A percentile compares a stretch with the other conserved stretches of the same genome.
phyloP scores from a whole-genome alignment of 2,329 filamentous ascomycete species.

The Myriosclerotinia scirpicola region DNA sequence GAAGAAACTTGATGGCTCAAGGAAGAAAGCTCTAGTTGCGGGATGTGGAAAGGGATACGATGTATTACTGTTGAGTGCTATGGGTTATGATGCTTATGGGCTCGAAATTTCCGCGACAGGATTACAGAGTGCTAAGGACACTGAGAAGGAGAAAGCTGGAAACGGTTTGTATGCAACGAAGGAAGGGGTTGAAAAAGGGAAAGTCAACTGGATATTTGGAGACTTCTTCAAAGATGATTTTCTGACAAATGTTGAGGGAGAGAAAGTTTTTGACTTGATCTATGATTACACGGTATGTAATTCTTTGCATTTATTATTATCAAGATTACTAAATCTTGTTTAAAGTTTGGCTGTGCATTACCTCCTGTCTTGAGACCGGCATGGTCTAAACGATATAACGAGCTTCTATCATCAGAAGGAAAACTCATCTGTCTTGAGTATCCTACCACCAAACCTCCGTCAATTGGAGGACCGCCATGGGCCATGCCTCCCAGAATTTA shows the following conservation, averaged over 20 bases:
- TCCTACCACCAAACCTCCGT: conserved; percentile 68
- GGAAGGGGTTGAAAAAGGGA: conserved; percentile 50
- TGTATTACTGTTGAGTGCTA: conserved; percentile 69
- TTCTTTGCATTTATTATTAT: not conserved
- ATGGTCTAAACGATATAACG: conserved; percentile 55
- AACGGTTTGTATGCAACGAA: conserved; percentile 46
- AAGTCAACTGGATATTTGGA: conserved; percentile 55
- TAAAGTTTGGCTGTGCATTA: conserved; percentile 62
- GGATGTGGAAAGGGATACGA: conserved; percentile 84
- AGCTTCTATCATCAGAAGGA: conserved; percentile 52
- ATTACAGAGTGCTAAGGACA: conserved; percentile 26
- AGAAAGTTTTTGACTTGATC: conserved; percentile 60
- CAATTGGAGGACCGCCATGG: conserved; percentile 70
- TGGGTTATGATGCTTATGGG: conserved; percentile 76
- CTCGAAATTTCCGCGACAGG: conserved; percentile 53
- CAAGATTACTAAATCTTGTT: conserved; percentile 23
- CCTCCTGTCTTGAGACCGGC: conserved; percentile 52
- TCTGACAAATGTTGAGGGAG: conserved; percentile 45
- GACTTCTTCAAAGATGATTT: conserved; percentile 68
- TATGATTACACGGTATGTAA: conserved; percentile 61
- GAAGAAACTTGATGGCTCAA: conserved; percentile 33
- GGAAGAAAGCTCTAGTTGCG: conserved; percentile 66
- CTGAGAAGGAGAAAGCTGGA: conserved; percentile 37
- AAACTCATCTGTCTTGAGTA: conserved; percentile 71
- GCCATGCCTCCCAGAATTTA: conserved; percentile 69